Percentiles rank a stretch among this genome's conserved stretches.
Conservation (phyloP, 2,329 filamentous ascomycete genomes). For the Coniochaeta sp. region DNA sequence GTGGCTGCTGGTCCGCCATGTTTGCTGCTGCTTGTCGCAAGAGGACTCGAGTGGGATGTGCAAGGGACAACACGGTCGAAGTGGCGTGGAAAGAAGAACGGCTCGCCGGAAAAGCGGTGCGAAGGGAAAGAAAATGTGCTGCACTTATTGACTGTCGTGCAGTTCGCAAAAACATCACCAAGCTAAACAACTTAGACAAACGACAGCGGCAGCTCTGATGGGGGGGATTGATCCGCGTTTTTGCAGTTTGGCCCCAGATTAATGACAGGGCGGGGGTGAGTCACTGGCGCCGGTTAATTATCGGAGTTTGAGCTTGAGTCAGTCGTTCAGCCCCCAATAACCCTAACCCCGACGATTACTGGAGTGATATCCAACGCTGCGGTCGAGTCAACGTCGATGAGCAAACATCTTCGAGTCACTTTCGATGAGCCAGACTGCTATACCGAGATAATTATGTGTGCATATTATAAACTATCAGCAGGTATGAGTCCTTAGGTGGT, state of each 20-base stretch:
- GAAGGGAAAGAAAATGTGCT: neutral
- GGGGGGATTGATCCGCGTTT: neutral
- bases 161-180: constrained; percentile 2
- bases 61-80: neutral
- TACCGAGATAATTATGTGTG: neutral
- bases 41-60: neutral
- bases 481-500: too few relatives aligned
- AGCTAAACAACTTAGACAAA: too few relatives aligned
- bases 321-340: too few relatives aligned
- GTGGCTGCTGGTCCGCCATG: constrained; percentile 2
- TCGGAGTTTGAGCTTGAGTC: neutral
- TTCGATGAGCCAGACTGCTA: neutral
- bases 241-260: neutral
- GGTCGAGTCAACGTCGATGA: too few relatives aligned
- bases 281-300: neutral
- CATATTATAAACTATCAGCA: neutral
- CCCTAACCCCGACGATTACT: neutral
- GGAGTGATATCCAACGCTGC: too few relatives aligned
- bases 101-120: too few relatives aligned
- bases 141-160: neutral
- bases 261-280: neutral
- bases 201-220: neutral
- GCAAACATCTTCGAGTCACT: too few relatives aligned
- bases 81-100: neutral
- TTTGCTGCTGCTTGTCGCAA: neutral